phyloP scores from a whole-genome alignment of 2,329 filamentous ascomycete genomes.

The Thelonectria blattea region DNA sequence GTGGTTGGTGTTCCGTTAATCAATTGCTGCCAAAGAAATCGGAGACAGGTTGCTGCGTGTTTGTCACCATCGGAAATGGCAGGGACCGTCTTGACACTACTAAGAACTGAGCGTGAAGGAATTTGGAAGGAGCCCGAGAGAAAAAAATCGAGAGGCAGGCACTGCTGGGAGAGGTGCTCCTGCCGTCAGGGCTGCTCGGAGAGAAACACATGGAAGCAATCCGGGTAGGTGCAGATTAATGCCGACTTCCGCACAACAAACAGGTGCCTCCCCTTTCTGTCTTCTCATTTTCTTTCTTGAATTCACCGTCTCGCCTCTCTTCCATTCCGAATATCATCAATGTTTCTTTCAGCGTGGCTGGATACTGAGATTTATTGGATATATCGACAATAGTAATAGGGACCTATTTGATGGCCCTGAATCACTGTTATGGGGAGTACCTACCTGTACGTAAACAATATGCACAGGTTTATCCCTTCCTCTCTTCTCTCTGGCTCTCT shows the following conservation, averaged over 20 bases:
- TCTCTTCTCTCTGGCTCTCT: background rate
- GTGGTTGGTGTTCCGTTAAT: background rate
- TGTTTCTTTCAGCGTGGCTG: background rate
- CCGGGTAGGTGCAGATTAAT: background rate
- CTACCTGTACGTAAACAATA: background rate
- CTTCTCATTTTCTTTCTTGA: background rate
- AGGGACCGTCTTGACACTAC: too few relatives aligned
- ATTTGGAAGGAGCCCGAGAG: background rate
- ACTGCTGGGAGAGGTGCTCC: too few relatives aligned
- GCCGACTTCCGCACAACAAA: background rate
- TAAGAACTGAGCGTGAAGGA: too few relatives aligned
- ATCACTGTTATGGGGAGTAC: constrained; percentile 2
- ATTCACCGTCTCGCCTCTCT: background rate
- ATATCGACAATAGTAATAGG: background rate
- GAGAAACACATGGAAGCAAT: background rate
- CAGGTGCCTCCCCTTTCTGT: too few relatives aligned
- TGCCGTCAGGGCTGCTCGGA: background rate
- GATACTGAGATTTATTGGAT: background rate
- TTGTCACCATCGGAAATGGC: too few relatives aligned
- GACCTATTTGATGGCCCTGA: background rate
- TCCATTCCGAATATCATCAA: background rate
- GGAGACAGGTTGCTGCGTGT: background rate
- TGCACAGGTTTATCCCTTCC: background rate
- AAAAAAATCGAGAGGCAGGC: background rate
- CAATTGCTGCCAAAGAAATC: background rate